Percentiles rank a stretch among this genome's conserved stretches.
Evolutionary conservation across 768 basidiomycete species (phyloP).

Genomic region (Leccinellum rugosiceps): DNA sequence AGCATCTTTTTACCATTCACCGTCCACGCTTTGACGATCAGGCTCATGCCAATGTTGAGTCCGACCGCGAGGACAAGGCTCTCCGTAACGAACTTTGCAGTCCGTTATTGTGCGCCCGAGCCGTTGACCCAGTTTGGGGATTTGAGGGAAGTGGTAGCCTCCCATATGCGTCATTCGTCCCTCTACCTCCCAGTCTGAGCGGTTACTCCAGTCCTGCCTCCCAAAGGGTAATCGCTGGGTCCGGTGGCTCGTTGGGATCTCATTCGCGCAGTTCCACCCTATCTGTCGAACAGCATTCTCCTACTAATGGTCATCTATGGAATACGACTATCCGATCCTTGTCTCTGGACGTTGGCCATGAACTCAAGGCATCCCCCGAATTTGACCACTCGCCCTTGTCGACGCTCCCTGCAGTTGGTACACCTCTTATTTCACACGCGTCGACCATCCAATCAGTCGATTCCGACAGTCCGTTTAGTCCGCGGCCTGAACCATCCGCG

Average conservation of each 20-base stretch:
- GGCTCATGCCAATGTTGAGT: not conserved
- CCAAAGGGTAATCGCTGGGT: slow-evolving; percentile 19
- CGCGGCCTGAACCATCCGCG: slow-evolving; percentile 22
- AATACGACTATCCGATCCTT: slow-evolving; percentile 5
- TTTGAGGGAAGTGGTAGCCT: slow-evolving; percentile 16
- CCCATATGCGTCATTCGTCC: slow-evolving; percentile 28
- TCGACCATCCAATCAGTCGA: slow-evolving; percentile 13
- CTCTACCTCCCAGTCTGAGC: slow-evolving; percentile 30
- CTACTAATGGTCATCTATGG: slow-evolving; percentile 18
- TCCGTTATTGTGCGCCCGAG: slow-evolving; percentile 11
- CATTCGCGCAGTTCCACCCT: slow-evolving; percentile 32
- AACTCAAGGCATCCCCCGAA: slow-evolving; percentile 15
- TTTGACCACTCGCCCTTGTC: slow-evolving; percentile 32
- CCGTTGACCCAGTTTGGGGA: slow-evolving; percentile 23
- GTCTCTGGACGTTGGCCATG: slow-evolving; percentile 4
- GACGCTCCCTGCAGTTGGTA: slow-evolving; percentile 28
- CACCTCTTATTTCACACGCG: slow-evolving; percentile 20
- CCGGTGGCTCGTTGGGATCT: slow-evolving; percentile 12
- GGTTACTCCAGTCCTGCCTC: slow-evolving; percentile 31
- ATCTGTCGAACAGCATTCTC: slow-evolving; percentile 27
- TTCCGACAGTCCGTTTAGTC: slow-evolving; percentile 28
- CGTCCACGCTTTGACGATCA: slow-evolving; percentile 18
- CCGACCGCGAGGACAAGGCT: not conserved
- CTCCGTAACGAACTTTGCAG: slow-evolving; percentile 1
- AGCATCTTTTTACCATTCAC: slow-evolving; percentile 31